Evolutionary conservation across 148 eudicot genomes (phyloP), one percentile per base, ranked within the genome.

Genomic region (Chenopodium formosanum): DNA sequence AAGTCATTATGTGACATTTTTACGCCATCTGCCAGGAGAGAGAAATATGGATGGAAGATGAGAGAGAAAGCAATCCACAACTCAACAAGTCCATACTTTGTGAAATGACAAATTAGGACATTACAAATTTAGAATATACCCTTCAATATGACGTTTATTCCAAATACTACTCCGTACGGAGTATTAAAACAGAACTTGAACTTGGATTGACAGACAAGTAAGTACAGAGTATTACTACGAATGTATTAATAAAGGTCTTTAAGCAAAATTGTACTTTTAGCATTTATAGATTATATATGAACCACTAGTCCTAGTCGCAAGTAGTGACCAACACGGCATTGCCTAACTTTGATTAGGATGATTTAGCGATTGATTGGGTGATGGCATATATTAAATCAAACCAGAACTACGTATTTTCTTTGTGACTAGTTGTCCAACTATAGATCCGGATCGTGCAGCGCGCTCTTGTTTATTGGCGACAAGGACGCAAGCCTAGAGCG

Each of bases 1-100:
- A 9, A 48, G 53, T 40, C 70, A 63, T 72, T 47, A 37, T 66
- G 85, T 78, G 56, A 72, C 81, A 83, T 25, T 66, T 73, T 78
- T 65, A 78, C 82, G 78, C 78, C 46, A 83, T 79, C 68, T 32
- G 2, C 73, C n/a, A 4, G 14, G 48, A 60, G 44, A 74, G 44
- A 17, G 22, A 20, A 32, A 3, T 4, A 20, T 50, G 14, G 0
- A 50, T 50, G 2, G 65, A 77, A 69, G 73, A 34, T 34, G 53
- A 46, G 60, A 75, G 84, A 62, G 76, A 44, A 50, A 13, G 32
- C 50, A 70, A 70, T 9, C 27, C 50, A 40, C 74, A 20, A 19
- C 4, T 37, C 25, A 9, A 4, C 13, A 32, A 31, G 63, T 16
- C 7, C 23, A 23, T 2, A 29, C 11, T 9, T 1, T n/a, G 17